A percentile compares a stretch with the other conserved stretches of the same genome.
Conservation (phyloP, 2,329 filamentous ascomycete species). For the Cucurbitaria berberidis region DNA sequence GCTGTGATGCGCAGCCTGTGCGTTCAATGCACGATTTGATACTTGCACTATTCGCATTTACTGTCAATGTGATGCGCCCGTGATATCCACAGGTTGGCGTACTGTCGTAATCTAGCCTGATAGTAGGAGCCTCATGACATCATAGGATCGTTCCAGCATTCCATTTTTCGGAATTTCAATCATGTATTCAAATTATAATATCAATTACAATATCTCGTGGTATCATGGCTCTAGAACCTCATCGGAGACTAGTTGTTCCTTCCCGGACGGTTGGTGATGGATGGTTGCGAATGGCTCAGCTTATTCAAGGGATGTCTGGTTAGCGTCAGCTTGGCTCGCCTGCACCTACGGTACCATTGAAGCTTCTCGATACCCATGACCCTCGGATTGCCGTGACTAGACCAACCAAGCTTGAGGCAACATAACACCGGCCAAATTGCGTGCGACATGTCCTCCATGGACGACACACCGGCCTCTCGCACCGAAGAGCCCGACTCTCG, state of each 20-base stretch:
- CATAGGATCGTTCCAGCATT: no score
- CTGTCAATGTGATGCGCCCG: background rate
- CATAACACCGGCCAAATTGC: background rate
- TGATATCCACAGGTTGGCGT: background rate
- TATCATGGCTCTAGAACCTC: background rate
- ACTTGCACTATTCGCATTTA: constrained; percentile 6
- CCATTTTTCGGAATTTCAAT: no score
- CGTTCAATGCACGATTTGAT: constrained; percentile 33
- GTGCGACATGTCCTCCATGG: constrained; percentile 15
- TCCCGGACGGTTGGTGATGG: background rate
- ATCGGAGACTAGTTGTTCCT: background rate
- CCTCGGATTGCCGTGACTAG: background rate
- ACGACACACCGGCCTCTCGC: constrained; percentile 27
- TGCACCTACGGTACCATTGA: background rate
- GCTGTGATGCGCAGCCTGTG: constrained; percentile 27
- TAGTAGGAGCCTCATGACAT: no score
- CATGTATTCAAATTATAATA: no score
- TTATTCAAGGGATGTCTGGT: constrained; percentile 6
- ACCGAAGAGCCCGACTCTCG: constrained; percentile 46
- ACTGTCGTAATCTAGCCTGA: background rate
- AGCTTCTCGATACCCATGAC: background rate
- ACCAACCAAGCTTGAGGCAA: background rate
- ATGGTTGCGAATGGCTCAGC: background rate
- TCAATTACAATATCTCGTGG: background rate
- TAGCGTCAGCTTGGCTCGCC: constrained; percentile 11